Evolutionary conservation across 139 green algal species (phyloP).

Genomic region (Gonium pectorale): DNA sequence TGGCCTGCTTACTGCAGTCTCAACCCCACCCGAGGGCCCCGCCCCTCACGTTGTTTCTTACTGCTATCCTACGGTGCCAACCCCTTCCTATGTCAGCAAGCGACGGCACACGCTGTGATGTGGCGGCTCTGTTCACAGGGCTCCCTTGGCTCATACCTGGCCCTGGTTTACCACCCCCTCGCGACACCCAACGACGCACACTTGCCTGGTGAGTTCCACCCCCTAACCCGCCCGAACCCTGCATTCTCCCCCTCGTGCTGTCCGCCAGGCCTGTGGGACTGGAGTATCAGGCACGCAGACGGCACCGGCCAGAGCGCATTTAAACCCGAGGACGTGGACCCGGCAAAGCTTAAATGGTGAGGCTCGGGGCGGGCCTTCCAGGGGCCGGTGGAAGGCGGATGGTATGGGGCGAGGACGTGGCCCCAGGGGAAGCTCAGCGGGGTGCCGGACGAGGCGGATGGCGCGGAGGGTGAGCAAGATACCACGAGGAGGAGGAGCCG

Average conservation of each 20-base stretch:
- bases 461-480: no score
- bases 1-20: background rate
- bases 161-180: no score
- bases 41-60: background rate
- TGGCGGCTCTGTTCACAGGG: no score
- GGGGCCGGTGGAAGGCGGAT: no score
- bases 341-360: conserved; percentile 56
- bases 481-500: no score
- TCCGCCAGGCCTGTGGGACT: conserved; percentile 86
- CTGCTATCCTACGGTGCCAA: background rate
- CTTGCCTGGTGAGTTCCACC: background rate
- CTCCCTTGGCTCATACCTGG: no score
- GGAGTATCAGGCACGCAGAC: conserved; percentile 82
- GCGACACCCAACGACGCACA: background rate
- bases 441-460: no score
- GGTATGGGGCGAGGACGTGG: no score
- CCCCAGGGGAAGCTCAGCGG: no score
- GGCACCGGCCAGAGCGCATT: conserved; percentile 28
- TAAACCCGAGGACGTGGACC: conserved; percentile 45
- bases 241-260: background rate
- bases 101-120: no score
- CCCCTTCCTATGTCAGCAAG: no score
- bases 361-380: no score
- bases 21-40: background rate
- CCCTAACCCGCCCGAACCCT: background rate